phyloP scores from a whole-genome alignment of 129 eudicot species.

The Ambrosia trifida region DNA sequence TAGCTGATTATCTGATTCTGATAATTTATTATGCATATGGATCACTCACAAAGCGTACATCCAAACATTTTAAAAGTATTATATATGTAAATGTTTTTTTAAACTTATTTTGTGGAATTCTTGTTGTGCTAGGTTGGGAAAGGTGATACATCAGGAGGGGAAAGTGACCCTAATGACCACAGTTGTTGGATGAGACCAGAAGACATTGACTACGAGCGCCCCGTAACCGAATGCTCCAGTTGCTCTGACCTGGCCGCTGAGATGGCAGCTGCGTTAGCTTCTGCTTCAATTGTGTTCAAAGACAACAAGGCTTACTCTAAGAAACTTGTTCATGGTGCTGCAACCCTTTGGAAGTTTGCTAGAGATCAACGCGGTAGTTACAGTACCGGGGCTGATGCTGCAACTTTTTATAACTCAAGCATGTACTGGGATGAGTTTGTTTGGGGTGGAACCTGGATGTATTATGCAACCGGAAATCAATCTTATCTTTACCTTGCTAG shows the following conservation, averaged over 20 bases:
- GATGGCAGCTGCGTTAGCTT: constrained; percentile 97
- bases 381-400: constrained; percentile 66
- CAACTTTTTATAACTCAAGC: constrained; percentile 73
- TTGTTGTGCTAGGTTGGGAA: constrained; percentile 59
- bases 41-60: neutral
- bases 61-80: neutral
- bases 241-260: constrained; percentile 98
- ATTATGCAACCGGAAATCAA: constrained; percentile 85
- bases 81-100: neutral
- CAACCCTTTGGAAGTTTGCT: constrained; percentile 67
- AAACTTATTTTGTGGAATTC: neutral
- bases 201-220: constrained; percentile 76
- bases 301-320: constrained; percentile 89
- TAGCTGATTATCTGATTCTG: neutral
- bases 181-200: constrained; percentile 95
- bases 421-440: constrained; percentile 89
- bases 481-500: constrained; percentile 85
- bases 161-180: constrained; percentile 70
- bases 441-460: constrained; percentile 95
- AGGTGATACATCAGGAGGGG: constrained; percentile 80
- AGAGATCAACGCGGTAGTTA: constrained; percentile 81
- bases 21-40: neutral
- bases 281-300: constrained; percentile 91
- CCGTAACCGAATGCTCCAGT: constrained; percentile 62
- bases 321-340: constrained; percentile 96